Evolutionary conservation across 176 grass and related monocot genomes (phyloP).

Genomic region (Zoysia pacifica): DNA sequence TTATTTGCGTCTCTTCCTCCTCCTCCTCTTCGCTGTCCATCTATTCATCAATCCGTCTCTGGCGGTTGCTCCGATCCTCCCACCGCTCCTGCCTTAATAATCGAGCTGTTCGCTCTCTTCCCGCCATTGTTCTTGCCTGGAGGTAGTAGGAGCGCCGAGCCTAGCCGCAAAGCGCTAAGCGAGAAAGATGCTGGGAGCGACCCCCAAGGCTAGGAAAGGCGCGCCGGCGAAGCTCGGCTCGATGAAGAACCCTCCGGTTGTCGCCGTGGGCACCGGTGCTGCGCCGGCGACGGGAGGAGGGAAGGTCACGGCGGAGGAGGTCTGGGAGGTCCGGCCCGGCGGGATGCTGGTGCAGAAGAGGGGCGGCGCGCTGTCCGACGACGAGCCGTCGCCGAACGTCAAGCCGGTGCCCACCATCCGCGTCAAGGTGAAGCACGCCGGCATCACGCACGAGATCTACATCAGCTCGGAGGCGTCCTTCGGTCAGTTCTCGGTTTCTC

Average conservation of each 20-base stretch:
- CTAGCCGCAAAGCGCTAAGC: constrained; percentile 19
- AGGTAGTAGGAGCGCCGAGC: background rate
- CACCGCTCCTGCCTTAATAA: background rate
- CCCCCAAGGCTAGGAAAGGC: constrained; percentile 45
- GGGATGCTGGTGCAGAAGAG: constrained; percentile 98
- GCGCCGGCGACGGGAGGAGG: background rate
- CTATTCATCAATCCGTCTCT: background rate
- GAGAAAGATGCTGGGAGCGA: constrained; percentile 47
- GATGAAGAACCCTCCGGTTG: constrained; percentile 31
- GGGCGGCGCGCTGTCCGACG: constrained; percentile 27
- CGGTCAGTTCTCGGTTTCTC: constrained; percentile 24
- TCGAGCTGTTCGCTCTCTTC: background rate
- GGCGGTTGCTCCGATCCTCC: background rate
- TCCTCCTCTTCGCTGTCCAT: constrained; percentile 5
- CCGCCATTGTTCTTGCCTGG: constrained; percentile 34
- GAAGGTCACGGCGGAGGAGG: constrained; percentile 60
- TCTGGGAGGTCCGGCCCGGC: constrained; percentile 90
- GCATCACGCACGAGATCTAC: constrained; percentile 90
- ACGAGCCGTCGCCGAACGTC: constrained; percentile 45
- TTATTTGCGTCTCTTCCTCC: background rate
- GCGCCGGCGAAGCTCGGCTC: constrained; percentile 42
- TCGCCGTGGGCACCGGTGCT: too few relatives aligned
- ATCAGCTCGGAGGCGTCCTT: constrained; percentile 83
- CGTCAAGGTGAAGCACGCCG: constrained; percentile 79
- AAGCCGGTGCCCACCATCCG: constrained; percentile 81